Evolutionary conservation across 177 flowering plant genomes (phyloP).

Genomic region (Tripterygium wilfordii): DNA sequence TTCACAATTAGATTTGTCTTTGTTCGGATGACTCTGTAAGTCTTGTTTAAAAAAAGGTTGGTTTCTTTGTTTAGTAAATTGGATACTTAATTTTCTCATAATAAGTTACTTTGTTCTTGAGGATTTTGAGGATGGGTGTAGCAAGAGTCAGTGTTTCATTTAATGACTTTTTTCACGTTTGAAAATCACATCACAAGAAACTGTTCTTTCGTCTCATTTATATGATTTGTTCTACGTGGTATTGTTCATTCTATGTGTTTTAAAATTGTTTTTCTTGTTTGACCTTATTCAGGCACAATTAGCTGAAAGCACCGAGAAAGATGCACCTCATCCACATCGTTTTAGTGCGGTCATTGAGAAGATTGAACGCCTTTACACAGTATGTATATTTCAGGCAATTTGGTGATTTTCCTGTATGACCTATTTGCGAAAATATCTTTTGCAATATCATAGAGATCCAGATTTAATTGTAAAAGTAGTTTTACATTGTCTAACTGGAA

Average conservation of each 20-base stretch:
- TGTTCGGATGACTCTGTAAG: too few species aligned
- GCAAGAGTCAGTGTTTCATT: too few species aligned
- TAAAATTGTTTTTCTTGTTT: conserved; percentile 1
- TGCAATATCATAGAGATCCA: neutral
- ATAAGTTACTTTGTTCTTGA: too few species aligned
- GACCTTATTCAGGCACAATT: conserved; percentile 36
- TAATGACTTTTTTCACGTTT: too few species aligned
- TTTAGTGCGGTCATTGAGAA: conserved; percentile 94
- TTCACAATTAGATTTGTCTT: too few species aligned
- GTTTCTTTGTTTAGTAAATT: too few species aligned
- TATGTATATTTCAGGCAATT: conserved; percentile 14
- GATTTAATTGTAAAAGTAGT: neutral
- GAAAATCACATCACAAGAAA: too few species aligned
- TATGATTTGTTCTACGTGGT: neutral
- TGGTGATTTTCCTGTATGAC: neutral
- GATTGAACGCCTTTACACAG: conserved; percentile 95
- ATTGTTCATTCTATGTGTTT: neutral
- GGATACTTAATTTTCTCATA: too few species aligned
- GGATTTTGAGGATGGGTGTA: too few species aligned
- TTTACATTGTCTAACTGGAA: neutral
- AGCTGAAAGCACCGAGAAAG: conserved; percentile 44
- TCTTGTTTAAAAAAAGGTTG: too few species aligned
- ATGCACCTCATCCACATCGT: conserved; percentile 63
- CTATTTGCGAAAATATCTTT: neutral
- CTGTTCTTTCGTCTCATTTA: neutral